Evolutionary conservation across 768 basidiomycete genomes (phyloP), one percentile per base, ranked within the genome.

Genomic region (Mycena capillaripes): DNA sequence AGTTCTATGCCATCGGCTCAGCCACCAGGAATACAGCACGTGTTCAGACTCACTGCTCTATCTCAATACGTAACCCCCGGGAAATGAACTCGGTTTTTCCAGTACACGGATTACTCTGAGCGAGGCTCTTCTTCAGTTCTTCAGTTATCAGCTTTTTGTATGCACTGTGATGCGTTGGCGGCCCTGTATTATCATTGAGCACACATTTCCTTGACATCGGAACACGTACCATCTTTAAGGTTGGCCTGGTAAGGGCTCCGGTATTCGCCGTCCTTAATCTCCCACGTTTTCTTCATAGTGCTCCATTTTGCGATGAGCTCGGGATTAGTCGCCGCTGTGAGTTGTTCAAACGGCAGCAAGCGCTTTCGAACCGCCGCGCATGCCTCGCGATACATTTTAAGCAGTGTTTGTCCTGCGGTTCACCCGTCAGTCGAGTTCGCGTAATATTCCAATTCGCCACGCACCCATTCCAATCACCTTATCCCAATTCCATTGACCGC

Each of bases 401-500:
- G 61, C 25, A 63, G 25, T 25, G 48, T 36, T 4, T 34, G 4
- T 8, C 46, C 61, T 63, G 50, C 0, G 4, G 21, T 44, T 14
- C 42, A 29, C 17, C 10, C 25, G 21, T 60, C 25, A 60, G 40
- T 6, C 42, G 42, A 44, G 14, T 44, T 44, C 19, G 19, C 14
- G 42, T 17, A 21, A 21, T 17, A 17, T 16, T 21, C 42, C 16
- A 7, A 44, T 36, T 12, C 6, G 6, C 42, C 16, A 56, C 55
- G n/a, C 9, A 56, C 55, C 55, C 32, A 56, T n/a, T 4, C 12
- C 9, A 34, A 64, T 6, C 53, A 75, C 27, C 64, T 82, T 82
- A 2, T 70, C 66, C 78, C 78, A 80, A 58, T 80, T 82, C 78
- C 78, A 79, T 46, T 68, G 76, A 10, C 68, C 70, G 38, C 65